These are phyloP conservation scores for Rhynchosporium secalis DNA, from an alignment of 2,329 filamentous ascomycete genomes.

Conservation along the genomic window DNA sequence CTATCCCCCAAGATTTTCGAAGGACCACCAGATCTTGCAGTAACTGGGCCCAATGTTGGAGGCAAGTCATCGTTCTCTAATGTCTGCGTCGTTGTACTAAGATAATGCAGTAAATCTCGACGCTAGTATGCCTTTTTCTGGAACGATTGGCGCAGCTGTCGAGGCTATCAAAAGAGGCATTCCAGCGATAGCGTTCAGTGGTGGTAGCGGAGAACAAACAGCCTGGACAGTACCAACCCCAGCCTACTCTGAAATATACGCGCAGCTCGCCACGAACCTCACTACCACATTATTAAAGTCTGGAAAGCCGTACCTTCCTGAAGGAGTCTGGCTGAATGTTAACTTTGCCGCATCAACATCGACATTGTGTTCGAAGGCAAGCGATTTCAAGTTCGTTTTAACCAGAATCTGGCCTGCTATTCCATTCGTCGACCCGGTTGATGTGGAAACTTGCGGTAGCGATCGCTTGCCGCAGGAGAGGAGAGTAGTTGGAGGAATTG, in stretches of 20 bases:
- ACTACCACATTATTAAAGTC: conserved; percentile 1
- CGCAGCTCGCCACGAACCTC: conserved; percentile 4
- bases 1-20: conserved; percentile 10
- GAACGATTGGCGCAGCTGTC: conserved; percentile 13
- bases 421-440: conserved; percentile 10
- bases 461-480: conserved; percentile 13
- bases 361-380: neutral
- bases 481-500: neutral
- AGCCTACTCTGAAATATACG: conserved; percentile 4
- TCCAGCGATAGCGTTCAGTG: conserved; percentile 15
- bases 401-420: conserved; percentile 14
- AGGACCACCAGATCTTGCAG: conserved; percentile 14
- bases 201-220: conserved; percentile 12
- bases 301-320: conserved; percentile 12
- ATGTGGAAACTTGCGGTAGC: conserved; percentile 11
- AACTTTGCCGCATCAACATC: conserved; percentile 6
- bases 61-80: neutral
- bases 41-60: conserved; percentile 15
- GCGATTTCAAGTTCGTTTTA: conserved; percentile 8
- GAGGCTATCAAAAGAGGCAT: conserved; percentile 12
- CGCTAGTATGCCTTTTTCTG: conserved; percentile 12
- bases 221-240: conserved; percentile 5
- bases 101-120: conserved; percentile 8
- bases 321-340: conserved; percentile 14
- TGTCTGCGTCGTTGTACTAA: neutral